phyloP scores from a whole-genome alignment of 352 stramenopile species.

The Elongisporangium senticosum region DNA sequence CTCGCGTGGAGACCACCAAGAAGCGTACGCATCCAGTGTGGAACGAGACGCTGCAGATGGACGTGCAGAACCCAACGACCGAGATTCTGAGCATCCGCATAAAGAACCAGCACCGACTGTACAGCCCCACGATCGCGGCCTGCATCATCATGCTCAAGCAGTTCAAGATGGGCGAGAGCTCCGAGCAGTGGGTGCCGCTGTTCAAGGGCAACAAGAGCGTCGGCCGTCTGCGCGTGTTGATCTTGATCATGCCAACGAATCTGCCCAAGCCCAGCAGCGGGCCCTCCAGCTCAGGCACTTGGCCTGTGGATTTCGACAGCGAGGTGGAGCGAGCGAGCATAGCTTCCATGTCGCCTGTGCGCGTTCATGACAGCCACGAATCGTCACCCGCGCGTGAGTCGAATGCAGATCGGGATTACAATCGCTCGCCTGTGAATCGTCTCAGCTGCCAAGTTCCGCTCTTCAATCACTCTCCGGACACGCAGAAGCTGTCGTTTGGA shows the following conservation, averaged over 20 bases:
- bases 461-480: neutral
- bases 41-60: constrained; percentile 74
- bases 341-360: neutral
- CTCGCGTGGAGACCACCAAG: constrained; percentile 34
- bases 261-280: neutral
- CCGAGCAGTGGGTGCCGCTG: constrained; percentile 58
- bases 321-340: neutral
- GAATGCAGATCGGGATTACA: neutral
- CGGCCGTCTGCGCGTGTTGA: constrained; percentile 50
- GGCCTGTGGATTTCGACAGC: neutral
- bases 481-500: neutral
- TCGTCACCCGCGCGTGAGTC: neutral
- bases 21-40: constrained; percentile 36
- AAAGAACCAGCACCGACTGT: constrained; percentile 63
- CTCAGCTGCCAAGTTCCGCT: neutral
- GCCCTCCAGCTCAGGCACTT: neutral
- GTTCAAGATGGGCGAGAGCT: constrained; percentile 29
- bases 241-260: constrained; percentile 19
- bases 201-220: constrained; percentile 32
- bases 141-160: constrained; percentile 55
- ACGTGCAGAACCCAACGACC: constrained; percentile 32
- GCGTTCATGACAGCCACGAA: neutral
- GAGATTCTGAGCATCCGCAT: constrained; percentile 68
- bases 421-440: neutral
- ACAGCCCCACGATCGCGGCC: constrained; percentile 55